These are phyloP conservation scores for Theobroma cacao DNA, from an alignment of 345 rosid genomes.

Conservation along the genomic window DNA sequence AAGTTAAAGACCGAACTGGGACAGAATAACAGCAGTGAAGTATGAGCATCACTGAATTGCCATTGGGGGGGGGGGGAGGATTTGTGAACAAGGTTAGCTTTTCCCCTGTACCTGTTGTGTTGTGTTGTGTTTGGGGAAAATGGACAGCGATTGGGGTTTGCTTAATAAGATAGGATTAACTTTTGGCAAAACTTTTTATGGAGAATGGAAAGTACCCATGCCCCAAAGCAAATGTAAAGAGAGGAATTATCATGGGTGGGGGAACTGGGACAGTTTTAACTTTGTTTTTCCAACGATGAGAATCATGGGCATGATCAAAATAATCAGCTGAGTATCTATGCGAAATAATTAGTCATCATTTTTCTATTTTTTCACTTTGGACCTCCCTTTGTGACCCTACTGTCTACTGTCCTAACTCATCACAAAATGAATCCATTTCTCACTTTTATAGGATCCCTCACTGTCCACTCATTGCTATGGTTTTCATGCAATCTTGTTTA, in stretches of 20 bases:
- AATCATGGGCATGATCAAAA: conserved; percentile 41
- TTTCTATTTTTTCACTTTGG: conserved; percentile 38
- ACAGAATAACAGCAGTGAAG: no score
- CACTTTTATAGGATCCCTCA: conserved; percentile 38
- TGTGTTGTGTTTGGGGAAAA: not conserved
- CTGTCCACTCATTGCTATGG: conserved; percentile 24
- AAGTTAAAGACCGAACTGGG: not conserved
- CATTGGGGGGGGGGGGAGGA: no score
- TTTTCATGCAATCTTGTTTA: conserved; percentile 32
- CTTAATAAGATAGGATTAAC: conserved; percentile 2
- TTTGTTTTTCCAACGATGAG: conserved; percentile 45
- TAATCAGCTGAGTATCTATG: conserved; percentile 48
- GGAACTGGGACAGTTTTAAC: conserved; percentile 23
- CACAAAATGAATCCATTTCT: conserved; percentile 31
- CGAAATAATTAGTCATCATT: conserved; percentile 62
- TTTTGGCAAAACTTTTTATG: not conserved
- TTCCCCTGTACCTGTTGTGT: not conserved
- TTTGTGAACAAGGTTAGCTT: not conserved
- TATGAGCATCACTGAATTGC: not conserved
- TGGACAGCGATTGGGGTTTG: not conserved
- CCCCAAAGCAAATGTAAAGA: conserved; percentile 9
- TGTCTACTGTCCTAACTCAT: conserved; percentile 26
- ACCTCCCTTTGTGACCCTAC: conserved; percentile 32
- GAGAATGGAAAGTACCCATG: not conserved
- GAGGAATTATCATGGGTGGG: conserved; percentile 14